phyloP scores from a whole-genome alignment of 331 rosid species.

The Telfairia occidentalis region DNA sequence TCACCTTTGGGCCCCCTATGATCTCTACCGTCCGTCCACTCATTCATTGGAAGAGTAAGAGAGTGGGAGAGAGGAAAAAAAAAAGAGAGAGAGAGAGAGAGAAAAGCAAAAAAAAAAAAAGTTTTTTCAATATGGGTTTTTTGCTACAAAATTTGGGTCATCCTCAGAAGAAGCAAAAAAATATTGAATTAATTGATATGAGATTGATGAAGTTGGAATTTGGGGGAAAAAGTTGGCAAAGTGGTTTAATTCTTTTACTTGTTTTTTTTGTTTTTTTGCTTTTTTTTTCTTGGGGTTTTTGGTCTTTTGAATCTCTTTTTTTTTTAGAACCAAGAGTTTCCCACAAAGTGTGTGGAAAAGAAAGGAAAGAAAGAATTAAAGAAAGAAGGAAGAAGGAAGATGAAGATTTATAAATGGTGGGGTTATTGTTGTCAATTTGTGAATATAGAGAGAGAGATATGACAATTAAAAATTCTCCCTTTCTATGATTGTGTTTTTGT shows the following conservation, averaged over 20 bases:
- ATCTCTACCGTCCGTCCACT: slow-evolving; percentile 49
- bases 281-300: neutral
- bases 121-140: neutral
- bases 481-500: neutral
- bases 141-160: neutral
- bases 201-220: neutral
- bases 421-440: neutral
- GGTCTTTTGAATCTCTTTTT: neutral
- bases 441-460: neutral
- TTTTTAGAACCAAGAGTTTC: neutral
- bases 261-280: neutral
- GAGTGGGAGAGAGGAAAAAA: slow-evolving; percentile 32
- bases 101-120: too few species aligned
- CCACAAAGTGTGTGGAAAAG: neutral
- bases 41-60: slow-evolving; percentile 57
- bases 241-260: neutral
- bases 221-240: neutral
- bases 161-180: neutral
- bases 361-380: neutral
- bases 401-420: neutral
- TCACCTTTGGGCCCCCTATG: slow-evolving; percentile 84
- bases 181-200: neutral
- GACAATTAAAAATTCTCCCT: neutral
- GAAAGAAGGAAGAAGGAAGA: neutral
- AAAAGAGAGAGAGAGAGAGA: neutral